Base-by-base conservation (phyloP, 1,139 yeast genomes). In the Insectozyma bohioensis region DNA sequence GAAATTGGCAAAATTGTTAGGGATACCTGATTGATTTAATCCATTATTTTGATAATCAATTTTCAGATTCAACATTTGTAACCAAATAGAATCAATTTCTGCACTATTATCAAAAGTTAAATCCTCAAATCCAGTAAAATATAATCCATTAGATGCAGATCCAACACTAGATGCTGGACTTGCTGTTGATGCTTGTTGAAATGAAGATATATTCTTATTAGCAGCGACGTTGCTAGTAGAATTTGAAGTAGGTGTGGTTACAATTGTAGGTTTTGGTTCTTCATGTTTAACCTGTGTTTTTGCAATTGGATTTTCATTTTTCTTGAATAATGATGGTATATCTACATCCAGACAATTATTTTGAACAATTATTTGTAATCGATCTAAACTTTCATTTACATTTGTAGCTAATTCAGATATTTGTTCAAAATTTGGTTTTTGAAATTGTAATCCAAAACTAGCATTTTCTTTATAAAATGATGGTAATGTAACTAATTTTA, bases 81-180 rank as follows among this genome's bases (percentile, higher is more conserved):
- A 43, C 73, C 73, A 67, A 12, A 65, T 40, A 31, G 58, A 55
- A 44, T 67, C 74, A 11, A 64, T 59, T 31, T 65, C 67, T 2
- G 54, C 54, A 31, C 59, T 55, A 25, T 54, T 54, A 23, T 61
- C 51, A 28, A 51, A 51, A 26, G 53, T 49, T 15, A 56, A 36
- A 33, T 53, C 51, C 24, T 44, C 48, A 33, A 39, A 34, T 20
- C 41, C 44, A 4, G 45, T 21, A n/a, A 34, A 33, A 26, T 31
- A 40, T 14, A 41, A 24, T 1, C 36, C 40, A 5, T 31, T 22
- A 3, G 36, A 32, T 7, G 33, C 28, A 24, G 23, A 18, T 9
- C n/a, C n/a, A n/a, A 28, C 26, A 5, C 20, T 19, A 6, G 28
- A 11, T 12, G 18, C 9, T 21, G 17, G 10, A 14, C 12, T 26